phyloP scores from a whole-genome alignment of 2,329 filamentous ascomycete genomes.

The Xylariomycetidae sp. region DNA sequence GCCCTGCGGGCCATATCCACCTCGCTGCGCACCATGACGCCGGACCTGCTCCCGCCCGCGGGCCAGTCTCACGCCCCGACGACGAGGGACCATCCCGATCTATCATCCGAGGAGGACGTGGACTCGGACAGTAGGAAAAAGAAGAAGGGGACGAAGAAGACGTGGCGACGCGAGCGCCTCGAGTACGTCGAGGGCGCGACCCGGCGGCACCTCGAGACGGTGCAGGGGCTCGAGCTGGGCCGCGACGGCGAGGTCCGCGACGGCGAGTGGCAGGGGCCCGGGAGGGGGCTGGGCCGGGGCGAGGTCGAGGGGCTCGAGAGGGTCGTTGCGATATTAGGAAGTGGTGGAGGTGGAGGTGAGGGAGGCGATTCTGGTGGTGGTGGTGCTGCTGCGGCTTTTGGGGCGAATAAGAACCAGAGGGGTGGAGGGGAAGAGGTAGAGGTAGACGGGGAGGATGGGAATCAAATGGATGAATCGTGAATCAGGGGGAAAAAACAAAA shows the following conservation, averaged over 20 bases:
- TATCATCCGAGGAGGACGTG: slow-evolving; percentile 25
- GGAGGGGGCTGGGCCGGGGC: slow-evolving; percentile 41
- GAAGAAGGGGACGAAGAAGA: slow-evolving; percentile 34
- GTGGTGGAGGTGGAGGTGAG: no score
- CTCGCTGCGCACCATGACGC: slow-evolving; percentile 59
- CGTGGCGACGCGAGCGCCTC: slow-evolving; percentile 65
- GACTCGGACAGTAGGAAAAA: slow-evolving; percentile 19
- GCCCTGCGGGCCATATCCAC: slow-evolving; percentile 64
- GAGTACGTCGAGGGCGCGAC: slow-evolving; percentile 82
- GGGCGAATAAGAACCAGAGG: neutral
- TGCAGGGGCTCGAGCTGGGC: slow-evolving; percentile 63
- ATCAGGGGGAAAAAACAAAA: no score
- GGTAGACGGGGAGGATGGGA: no score
- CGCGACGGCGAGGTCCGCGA: slow-evolving; percentile 57
- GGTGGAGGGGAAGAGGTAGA: no score
- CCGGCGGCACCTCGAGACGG: slow-evolving; percentile 67
- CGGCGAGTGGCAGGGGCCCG: slow-evolving; percentile 58
- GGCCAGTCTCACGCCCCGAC: no score
- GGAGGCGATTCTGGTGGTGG: no score
- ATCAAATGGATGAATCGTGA: slow-evolving; percentile 25
- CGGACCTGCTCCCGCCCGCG: slow-evolving; percentile 45
- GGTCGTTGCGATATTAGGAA: slow-evolving; percentile 41
- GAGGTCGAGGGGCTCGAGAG: slow-evolving; percentile 56
- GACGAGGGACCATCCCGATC: slow-evolving; percentile 26
- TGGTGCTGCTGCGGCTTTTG: neutral